Conservation (phyloP, 2,329 filamentous ascomycete genomes). For the Septoria linicola region DNA sequence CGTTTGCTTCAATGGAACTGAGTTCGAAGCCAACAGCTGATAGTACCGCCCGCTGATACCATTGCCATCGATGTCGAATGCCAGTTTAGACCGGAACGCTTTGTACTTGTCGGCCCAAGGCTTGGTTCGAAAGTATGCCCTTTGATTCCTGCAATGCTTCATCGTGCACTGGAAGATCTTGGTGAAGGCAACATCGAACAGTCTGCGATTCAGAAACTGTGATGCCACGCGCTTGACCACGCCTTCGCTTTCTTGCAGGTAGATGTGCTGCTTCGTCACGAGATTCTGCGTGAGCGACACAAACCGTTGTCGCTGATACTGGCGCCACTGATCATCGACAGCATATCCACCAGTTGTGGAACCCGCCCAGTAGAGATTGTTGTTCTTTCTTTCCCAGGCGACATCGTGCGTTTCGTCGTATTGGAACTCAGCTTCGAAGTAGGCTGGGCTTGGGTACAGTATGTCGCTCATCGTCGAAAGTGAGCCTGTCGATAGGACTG, state of each 20-base stretch:
- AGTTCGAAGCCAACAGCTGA: slow-evolving; percentile 50
- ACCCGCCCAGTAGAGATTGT: slow-evolving; percentile 59
- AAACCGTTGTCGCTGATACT: slow-evolving; percentile 49
- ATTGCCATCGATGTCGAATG: slow-evolving; percentile 57
- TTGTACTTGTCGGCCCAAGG: slow-evolving; percentile 10
- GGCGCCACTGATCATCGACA: slow-evolving; percentile 40
- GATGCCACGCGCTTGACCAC: not conserved
- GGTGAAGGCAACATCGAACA: slow-evolving; percentile 50
- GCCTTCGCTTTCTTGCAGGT: slow-evolving; percentile 26
- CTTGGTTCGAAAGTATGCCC: slow-evolving; percentile 1
- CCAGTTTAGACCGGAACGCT: not conserved
- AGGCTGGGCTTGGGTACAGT: slow-evolving; percentile 50
- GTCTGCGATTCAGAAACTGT: slow-evolving; percentile 1
- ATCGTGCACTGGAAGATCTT: slow-evolving; percentile 48
- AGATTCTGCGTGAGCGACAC: slow-evolving; percentile 40
- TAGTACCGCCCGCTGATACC: slow-evolving; percentile 56
- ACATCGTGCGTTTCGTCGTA: slow-evolving; percentile 48
- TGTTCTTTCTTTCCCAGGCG: slow-evolving; percentile 51
- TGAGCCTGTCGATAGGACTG: slow-evolving; percentile 49
- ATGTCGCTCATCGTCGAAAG: slow-evolving; percentile 51
- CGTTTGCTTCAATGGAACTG: slow-evolving; percentile 53
- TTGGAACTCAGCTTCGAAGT: slow-evolving; percentile 44
- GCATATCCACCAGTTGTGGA: slow-evolving; percentile 53
- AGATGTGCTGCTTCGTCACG: not conserved
- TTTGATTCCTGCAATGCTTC: slow-evolving; percentile 1